Conservation (phyloP, 768 basidiomycete species). For the Suillus variegatus region DNA sequence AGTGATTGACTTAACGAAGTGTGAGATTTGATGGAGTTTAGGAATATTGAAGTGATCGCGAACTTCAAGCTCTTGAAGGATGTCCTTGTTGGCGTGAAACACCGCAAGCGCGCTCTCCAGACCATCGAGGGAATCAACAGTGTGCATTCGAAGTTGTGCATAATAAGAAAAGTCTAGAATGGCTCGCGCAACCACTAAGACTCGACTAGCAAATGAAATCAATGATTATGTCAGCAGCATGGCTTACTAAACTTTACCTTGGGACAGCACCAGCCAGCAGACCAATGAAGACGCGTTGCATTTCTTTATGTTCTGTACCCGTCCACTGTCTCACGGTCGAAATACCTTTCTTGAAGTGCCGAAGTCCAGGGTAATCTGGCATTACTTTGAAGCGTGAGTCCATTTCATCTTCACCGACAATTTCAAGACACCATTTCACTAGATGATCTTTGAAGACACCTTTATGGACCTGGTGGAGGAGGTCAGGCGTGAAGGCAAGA, state of each 20-base stretch:
- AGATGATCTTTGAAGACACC: too few species aligned
- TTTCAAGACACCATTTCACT: too few species aligned
- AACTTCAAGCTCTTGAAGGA: conserved; percentile 29
- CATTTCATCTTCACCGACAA: too few species aligned
- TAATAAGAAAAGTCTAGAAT: too few species aligned
- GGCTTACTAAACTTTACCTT: conserved; percentile 11
- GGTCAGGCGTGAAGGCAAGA: too few species aligned
- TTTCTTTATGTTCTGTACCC: conserved; percentile 41
- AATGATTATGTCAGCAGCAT: conserved; percentile 10
- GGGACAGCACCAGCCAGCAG: conserved; percentile 26
- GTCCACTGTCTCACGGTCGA: conserved; percentile 43
- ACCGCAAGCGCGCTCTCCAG: too few species aligned
- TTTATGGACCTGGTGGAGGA: too few species aligned
- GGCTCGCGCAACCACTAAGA: too few species aligned
- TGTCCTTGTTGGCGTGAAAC: conserved; percentile 17
- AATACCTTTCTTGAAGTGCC: conserved; percentile 34
- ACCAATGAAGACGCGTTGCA: conserved; percentile 36
- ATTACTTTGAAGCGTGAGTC: too few species aligned
- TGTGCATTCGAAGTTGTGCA: too few species aligned
- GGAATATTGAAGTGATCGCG: conserved; percentile 38
- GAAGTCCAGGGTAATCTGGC: too few species aligned
- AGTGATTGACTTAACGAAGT: conserved; percentile 29
- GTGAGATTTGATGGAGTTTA: conserved; percentile 34
- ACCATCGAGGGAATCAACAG: too few species aligned
- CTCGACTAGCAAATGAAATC: conserved; percentile 25